Conservation (phyloP, 2,329 filamentous ascomycete species). For the Epichloe amarillans region DNA sequence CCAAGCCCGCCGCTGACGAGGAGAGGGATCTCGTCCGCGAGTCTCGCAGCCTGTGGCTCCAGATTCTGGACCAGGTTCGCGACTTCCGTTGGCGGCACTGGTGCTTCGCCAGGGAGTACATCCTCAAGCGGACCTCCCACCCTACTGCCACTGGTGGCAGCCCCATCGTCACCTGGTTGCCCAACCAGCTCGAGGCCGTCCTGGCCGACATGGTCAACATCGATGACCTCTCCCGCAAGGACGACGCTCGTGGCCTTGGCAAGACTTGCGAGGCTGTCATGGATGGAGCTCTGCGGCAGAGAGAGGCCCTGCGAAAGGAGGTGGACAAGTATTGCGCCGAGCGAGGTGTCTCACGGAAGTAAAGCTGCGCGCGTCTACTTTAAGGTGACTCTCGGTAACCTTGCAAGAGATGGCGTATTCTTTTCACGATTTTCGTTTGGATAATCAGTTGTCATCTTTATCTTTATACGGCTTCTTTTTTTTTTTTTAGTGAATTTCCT, state of each 20-base stretch:
- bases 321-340: conserved; percentile 62
- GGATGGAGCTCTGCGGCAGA: conserved; percentile 50
- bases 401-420: too few relatives aligned
- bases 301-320: conserved; percentile 55
- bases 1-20: conserved; percentile 12
- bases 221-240: conserved; percentile 28
- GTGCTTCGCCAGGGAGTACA: conserved; percentile 77
- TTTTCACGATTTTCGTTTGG: too few relatives aligned
- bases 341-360: conserved; percentile 28
- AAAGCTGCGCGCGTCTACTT: not conserved
- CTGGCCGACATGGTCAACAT: conserved; percentile 55
- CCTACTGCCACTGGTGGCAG: conserved; percentile 70
- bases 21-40: conserved; percentile 34
- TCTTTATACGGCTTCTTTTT: too few relatives aligned
- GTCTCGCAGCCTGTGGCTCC: conserved; percentile 47
- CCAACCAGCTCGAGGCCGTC: conserved; percentile 67
- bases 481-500: too few relatives aligned
- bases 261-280: conserved; percentile 45
- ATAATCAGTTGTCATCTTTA: too few relatives aligned
- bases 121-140: conserved; percentile 63
- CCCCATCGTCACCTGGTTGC: conserved; percentile 74
- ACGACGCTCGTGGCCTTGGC: conserved; percentile 29
- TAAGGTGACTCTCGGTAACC: too few relatives aligned
- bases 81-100: conserved; percentile 77
- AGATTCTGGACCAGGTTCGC: conserved; percentile 59